These are phyloP conservation scores for Kodamaea leandrae DNA, from an alignment of 805 yeast genomes.

Conservation along the genomic window DNA sequence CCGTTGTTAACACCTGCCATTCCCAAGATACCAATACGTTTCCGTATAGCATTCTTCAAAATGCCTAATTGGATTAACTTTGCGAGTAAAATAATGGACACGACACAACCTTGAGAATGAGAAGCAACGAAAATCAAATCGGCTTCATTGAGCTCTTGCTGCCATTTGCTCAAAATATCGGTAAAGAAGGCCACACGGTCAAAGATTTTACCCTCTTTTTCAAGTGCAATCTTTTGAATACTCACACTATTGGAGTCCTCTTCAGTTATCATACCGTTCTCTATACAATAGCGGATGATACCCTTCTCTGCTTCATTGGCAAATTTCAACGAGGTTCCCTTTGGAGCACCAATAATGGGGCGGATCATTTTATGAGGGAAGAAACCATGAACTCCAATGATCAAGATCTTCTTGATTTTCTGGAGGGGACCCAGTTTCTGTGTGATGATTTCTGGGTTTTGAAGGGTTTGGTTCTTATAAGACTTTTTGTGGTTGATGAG, in stretches of 20 bases:
- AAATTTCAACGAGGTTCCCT: slow-evolving; percentile 90
- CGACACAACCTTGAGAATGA: slow-evolving; percentile 96
- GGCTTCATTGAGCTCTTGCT: slow-evolving; percentile 54
- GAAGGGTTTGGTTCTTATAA: slow-evolving; percentile 10
- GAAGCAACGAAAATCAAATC: slow-evolving; percentile 90
- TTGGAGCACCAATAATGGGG: slow-evolving; percentile 90
- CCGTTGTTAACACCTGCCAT: slow-evolving; percentile 98
- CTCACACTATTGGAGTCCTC: slow-evolving; percentile 33
- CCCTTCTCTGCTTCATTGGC: slow-evolving; percentile 87
- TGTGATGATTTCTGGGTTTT: slow-evolving; percentile 20
- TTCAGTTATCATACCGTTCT: slow-evolving; percentile 36
- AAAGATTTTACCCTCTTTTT: slow-evolving; percentile 87
- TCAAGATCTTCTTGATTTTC: slow-evolving; percentile 59
- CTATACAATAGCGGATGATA: slow-evolving; percentile 57
- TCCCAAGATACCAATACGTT: slow-evolving; percentile 69
- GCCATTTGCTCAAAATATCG: slow-evolving; percentile 67
- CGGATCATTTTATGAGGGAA: slow-evolving; percentile 85
- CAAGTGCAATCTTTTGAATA: slow-evolving; percentile 90
- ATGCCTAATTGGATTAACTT: slow-evolving; percentile 59
- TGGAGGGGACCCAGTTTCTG: slow-evolving; percentile 28
- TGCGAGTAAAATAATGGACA: slow-evolving; percentile 75
- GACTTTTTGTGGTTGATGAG: slow-evolving; percentile 31
- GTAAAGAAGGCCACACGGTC: slow-evolving; percentile 83
- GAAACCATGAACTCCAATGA: slow-evolving; percentile 94
- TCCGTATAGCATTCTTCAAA: slow-evolving; percentile 35